phyloP scores from a whole-genome alignment of 2,329 filamentous ascomycete genomes.

The Exophiala calicioides region DNA sequence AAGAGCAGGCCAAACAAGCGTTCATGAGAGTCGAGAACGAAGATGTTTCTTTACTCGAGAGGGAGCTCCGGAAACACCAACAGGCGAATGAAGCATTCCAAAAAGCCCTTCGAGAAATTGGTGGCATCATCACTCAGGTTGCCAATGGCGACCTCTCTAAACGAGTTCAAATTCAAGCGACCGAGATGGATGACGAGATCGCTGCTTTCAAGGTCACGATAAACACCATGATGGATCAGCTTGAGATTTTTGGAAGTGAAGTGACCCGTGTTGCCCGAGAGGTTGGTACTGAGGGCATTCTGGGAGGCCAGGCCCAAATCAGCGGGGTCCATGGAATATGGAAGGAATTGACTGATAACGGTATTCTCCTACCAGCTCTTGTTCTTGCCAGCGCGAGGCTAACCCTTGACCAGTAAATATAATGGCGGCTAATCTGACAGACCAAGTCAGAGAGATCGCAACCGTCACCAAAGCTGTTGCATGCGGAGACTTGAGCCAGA shows the following conservation, averaged over 20 bases:
- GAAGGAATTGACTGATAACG: slow-evolving; percentile 92
- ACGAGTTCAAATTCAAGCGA: slow-evolving; percentile 91
- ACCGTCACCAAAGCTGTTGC: slow-evolving; percentile 82
- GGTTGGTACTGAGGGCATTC: slow-evolving; percentile 91
- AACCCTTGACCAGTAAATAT: slow-evolving; percentile 63
- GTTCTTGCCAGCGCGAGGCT: slow-evolving; percentile 6
- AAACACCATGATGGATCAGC: slow-evolving; percentile 98
- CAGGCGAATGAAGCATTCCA: slow-evolving; percentile 99
- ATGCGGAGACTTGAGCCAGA: slow-evolving; percentile 79
- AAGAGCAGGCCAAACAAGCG: slow-evolving; percentile 78
- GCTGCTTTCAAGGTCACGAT: slow-evolving; percentile 97
- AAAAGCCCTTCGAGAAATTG: slow-evolving; percentile 93
- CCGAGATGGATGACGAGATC: slow-evolving; percentile 98
- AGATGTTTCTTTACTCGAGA: slow-evolving; percentile 84
- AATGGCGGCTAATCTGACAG: slow-evolving; percentile 79
- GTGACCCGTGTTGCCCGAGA: slow-evolving; percentile 92
- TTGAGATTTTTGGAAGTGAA: slow-evolving; percentile 94
- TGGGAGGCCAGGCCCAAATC: slow-evolving; percentile 91
- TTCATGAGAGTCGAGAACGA: slow-evolving; percentile 81
- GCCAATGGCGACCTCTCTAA: slow-evolving; percentile 94
- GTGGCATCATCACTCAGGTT: slow-evolving; percentile 94
- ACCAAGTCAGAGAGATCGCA: slow-evolving; percentile 83
- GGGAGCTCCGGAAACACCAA: slow-evolving; percentile 94
- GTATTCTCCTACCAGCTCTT: slow-evolving; percentile 41
- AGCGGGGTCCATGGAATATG: slow-evolving; percentile 94